Base-by-base conservation (phyloP, 2,329 filamentous ascomycete species). In the Pestalotiopsis sp. region DNA sequence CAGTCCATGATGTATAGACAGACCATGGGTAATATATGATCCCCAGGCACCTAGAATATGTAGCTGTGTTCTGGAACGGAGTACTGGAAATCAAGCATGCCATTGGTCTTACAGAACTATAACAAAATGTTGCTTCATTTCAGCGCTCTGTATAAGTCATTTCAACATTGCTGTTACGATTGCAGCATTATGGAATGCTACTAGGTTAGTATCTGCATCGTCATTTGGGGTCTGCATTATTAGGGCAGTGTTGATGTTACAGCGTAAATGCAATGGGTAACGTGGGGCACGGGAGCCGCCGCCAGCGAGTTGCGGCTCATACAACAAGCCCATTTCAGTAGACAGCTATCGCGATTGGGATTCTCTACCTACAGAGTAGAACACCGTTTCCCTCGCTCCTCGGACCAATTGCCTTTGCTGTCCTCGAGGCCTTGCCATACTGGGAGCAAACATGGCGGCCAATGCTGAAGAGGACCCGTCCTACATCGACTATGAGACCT, bases 401-500 rank as follows among this genome's bases (percentile, higher is more conserved):
- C 23, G 7, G 14, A 52, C 45, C 45, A 52, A 59, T 31, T 13
- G 57, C 12, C 57, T 59, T 14, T 59, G 5, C 23, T 25, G 11
- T 59, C 25, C 20, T 20, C 17, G 14, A n/a, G 5, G 20, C 9
- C 2, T 59, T n/a, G n/a, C 17, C 57, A 14, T 23, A 59, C n/a
- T 12, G 11, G 25, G 3, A 31, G 57, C 73, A 64, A 27, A 5
- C 31, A 80, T 80, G 78, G 77, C 77, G 56, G 72, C 74, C 68
- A 74, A 76, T 67, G 80, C 80, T 27, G 82, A 85, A 68, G 86
- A 88, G 59, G 90, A 92, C 69, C 87, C 91, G 56, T 96, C 93
- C 9, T 99, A 99, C 82, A 95, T 99, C 78, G 95, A 98, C 87
- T 97, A 97, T 82, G 94, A 97, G 79, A 88, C 93, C 72, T 97